phyloP scores from a whole-genome alignment of 192 early-diverging fungal genomes.

The Coemansia reversa region DNA sequence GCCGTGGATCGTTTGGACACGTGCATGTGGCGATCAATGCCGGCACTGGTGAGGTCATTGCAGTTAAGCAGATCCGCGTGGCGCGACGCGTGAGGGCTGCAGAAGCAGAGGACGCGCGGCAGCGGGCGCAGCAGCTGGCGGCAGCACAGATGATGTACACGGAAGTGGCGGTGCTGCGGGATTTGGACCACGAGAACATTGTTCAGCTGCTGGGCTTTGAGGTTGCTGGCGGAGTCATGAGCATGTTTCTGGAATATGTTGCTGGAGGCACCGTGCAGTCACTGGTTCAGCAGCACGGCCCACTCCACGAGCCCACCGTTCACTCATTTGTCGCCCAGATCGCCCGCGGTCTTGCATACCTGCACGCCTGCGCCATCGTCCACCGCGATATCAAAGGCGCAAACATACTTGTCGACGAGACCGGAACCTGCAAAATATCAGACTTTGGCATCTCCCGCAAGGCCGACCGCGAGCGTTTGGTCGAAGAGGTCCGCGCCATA shows the following conservation, averaged over 20 bases:
- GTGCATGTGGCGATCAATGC: constrained; percentile 76
- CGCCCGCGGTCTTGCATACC: constrained; percentile 77
- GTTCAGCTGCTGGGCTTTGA: constrained; percentile 90
- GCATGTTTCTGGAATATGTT: constrained; percentile 98
- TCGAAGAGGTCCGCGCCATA: constrained; percentile 5
- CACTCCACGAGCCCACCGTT: constrained; percentile 71
- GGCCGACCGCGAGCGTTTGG: constrained; percentile 39
- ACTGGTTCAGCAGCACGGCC: constrained; percentile 69
- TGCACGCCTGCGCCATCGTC: constrained; percentile 74
- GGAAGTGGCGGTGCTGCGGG: constrained; percentile 73
- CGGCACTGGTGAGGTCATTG: constrained; percentile 73
- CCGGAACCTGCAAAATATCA: constrained; percentile 90
- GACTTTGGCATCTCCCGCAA: constrained; percentile 96
- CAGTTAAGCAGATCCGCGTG: constrained; percentile 79
- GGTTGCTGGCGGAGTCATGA: constrained; percentile 65
- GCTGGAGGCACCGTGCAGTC: constrained; percentile 86
- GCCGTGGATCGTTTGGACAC: constrained; percentile 79
- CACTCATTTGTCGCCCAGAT: constrained; percentile 80
- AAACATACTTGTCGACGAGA: constrained; percentile 75
- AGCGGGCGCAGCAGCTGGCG: constrained; percentile 20
- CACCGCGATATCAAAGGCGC: constrained; percentile 84
- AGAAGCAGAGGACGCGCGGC: constrained; percentile 6
- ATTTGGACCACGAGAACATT: constrained; percentile 86
- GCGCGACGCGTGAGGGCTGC: constrained; percentile 44
- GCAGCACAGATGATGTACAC: constrained; percentile 63